Evolutionary conservation across 495 filamentous ascomycete genomes (phyloP).

Genomic region (Annulohypoxylon moriforme): DNA sequence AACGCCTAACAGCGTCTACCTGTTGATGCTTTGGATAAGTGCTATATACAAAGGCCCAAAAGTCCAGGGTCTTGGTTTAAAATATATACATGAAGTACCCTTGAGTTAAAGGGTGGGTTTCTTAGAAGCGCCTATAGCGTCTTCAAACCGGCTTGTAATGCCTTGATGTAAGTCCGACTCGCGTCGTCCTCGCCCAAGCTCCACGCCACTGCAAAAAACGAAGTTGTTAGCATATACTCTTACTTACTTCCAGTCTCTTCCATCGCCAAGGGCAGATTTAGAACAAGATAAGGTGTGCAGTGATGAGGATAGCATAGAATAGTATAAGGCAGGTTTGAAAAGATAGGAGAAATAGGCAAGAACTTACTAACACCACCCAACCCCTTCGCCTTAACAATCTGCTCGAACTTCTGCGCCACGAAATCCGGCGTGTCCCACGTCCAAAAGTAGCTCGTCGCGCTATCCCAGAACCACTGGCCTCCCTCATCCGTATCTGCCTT

Average conservation of each 20-base stretch:
- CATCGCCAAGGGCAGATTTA: background rate
- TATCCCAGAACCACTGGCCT: constrained; percentile 72
- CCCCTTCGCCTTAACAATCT: constrained; percentile 66
- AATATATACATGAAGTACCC: constrained; percentile 31
- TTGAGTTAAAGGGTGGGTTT: background rate
- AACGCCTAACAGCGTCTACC: too few relatives aligned
- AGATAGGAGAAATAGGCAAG: background rate
- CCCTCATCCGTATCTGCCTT: constrained; percentile 62
- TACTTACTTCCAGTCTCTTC: background rate
- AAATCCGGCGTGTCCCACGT: constrained; percentile 73
- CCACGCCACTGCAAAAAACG: constrained; percentile 58
- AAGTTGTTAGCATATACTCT: constrained; percentile 23
- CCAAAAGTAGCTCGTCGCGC: constrained; percentile 67
- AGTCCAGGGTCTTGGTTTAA: background rate
- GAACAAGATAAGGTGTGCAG: background rate
- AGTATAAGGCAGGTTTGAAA: too few relatives aligned
- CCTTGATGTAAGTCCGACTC: constrained; percentile 64
- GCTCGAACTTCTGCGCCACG: constrained; percentile 67
- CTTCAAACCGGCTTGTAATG: constrained; percentile 62
- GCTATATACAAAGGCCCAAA: constrained; percentile 27
- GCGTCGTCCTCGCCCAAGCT: constrained; percentile 71
- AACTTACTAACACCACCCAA: constrained; percentile 67
- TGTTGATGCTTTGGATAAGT: background rate
- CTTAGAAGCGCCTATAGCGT: constrained; percentile 30
- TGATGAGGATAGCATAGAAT: too few relatives aligned